phyloP scores from a whole-genome alignment of 768 basidiomycete genomes.

The Rhodotorula kratochvilovae region DNA sequence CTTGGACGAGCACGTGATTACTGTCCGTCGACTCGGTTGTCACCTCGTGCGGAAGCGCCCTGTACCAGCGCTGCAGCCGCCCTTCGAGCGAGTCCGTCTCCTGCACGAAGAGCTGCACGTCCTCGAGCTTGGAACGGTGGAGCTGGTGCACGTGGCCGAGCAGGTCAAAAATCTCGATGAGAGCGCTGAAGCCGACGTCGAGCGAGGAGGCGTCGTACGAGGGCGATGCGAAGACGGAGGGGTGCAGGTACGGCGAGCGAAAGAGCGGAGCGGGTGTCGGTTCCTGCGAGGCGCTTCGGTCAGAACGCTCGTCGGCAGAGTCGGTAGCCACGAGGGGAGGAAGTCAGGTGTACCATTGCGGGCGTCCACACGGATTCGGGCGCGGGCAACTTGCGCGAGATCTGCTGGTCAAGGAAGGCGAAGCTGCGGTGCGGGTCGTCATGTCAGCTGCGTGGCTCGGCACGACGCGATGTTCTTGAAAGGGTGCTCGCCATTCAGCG shows the following conservation, averaged over 20 bases:
- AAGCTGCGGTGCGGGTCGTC: not conserved
- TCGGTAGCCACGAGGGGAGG: rapidly evolving
- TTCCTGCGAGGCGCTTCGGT: too few species aligned
- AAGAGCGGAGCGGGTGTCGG: not conserved
- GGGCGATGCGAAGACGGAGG: not conserved
- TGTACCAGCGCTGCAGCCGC: not conserved
- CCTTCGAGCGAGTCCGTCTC: not conserved
- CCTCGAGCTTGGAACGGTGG: not conserved
- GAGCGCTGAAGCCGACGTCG: not conserved
- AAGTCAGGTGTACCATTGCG: not conserved
- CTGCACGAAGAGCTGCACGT: not conserved
- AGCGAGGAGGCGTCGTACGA: not conserved
- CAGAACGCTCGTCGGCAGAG: not conserved
- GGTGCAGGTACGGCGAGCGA: not conserved
- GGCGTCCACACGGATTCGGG: not conserved
- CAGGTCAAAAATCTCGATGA: not conserved
- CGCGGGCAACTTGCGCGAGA: not conserved
- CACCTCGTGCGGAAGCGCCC: not conserved
- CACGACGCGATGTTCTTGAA: too few species aligned
- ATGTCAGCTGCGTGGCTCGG: too few species aligned
- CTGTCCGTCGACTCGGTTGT: too few species aligned
- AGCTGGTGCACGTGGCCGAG: not conserved
- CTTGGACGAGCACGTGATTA: not conserved
- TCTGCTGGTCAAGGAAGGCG: not conserved
- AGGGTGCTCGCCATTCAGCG: not conserved